A percentile compares a stretch with the other conserved stretches of the same genome.
phyloP scores from a whole-genome alignment of 164 flowering plant genomes.

The Macadamia tetraphylla region DNA sequence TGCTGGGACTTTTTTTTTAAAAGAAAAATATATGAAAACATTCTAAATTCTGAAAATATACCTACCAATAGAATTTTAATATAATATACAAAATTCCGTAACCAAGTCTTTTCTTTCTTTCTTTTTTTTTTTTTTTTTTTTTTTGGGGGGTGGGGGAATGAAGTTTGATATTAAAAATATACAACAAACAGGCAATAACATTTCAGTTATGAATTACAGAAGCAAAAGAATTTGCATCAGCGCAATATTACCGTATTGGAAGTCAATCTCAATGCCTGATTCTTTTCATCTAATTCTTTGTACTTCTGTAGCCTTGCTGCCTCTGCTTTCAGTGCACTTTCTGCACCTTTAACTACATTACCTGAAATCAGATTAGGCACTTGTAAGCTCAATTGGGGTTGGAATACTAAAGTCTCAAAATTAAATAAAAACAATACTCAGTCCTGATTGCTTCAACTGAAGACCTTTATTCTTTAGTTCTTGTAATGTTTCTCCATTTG shows the following conservation, averaged over 20 bases:
- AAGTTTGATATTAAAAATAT: too few species aligned
- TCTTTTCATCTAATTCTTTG: conserved; percentile 39
- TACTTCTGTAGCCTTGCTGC: conserved; percentile 41
- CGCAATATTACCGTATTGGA: conserved; percentile 38
- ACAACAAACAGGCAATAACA: too few species aligned
- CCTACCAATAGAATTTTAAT: too few species aligned
- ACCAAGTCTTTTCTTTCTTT: too few species aligned
- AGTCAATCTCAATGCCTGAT: conserved; percentile 30
- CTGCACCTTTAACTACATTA: conserved; percentile 38
- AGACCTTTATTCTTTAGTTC: conserved; percentile 8
- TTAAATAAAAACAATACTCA: neutral
- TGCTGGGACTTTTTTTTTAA: too few species aligned
- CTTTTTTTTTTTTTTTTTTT: too few species aligned
- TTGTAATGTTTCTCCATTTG: conserved; percentile 19
- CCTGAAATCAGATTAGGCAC: conserved; percentile 28
- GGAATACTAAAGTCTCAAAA: neutral
- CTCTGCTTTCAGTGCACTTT: conserved; percentile 56
- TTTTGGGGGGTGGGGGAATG: too few species aligned
- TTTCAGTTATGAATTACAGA: too few species aligned
- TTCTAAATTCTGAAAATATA: too few species aligned
- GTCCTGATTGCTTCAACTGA: conserved; percentile 5
- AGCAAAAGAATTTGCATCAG: too few species aligned
- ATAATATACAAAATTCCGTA: too few species aligned
- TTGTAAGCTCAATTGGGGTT: conserved; percentile 4
- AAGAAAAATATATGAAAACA: too few species aligned